Conservation (phyloP, 2,329 filamentous ascomycete species). For the Laburnicola sp. region DNA sequence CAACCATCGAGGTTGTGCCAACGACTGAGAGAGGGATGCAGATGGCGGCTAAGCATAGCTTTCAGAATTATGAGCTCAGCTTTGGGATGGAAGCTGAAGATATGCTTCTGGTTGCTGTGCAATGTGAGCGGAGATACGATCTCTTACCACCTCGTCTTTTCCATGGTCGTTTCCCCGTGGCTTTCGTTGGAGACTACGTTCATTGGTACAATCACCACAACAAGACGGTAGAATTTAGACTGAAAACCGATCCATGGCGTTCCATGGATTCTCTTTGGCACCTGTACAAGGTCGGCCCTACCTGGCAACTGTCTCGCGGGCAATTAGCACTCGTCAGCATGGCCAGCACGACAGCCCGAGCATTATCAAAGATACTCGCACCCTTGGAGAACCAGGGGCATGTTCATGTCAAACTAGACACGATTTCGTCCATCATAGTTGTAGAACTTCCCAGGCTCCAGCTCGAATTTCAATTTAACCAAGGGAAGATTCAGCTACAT, state of each 20-base stretch:
- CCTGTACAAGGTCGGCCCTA: slow-evolving; percentile 12
- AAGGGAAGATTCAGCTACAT: slow-evolving; percentile 10
- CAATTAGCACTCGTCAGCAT: slow-evolving; percentile 10
- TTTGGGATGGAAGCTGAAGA: slow-evolving; percentile 39
- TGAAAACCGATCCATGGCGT: slow-evolving; percentile 16
- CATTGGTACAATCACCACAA: slow-evolving; percentile 32
- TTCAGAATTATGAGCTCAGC: slow-evolving; percentile 33
- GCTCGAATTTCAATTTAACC: slow-evolving; percentile 16
- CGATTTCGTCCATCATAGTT: neutral
- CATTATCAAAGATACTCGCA: slow-evolving; percentile 18
- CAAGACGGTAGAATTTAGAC: slow-evolving; percentile 10
- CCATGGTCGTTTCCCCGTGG: slow-evolving; percentile 32
- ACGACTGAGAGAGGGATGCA: slow-evolving; percentile 45
- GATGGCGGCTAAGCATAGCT: slow-evolving; percentile 44
- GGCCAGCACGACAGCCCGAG: slow-evolving; percentile 12
- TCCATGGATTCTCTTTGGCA: slow-evolving; percentile 13
- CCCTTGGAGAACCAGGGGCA: slow-evolving; percentile 20
- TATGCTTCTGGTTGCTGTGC: slow-evolving; percentile 28
- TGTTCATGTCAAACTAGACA: slow-evolving; percentile 24
- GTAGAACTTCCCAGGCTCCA: slow-evolving; percentile 24
- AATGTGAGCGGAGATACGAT: slow-evolving; percentile 17
- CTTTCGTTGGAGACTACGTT: slow-evolving; percentile 24
- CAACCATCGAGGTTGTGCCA: slow-evolving; percentile 51
- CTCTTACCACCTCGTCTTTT: slow-evolving; percentile 45
- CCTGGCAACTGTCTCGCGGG: slow-evolving; percentile 22